Conservation (phyloP, 345 rosid species). For the Laguncularia racemosa region DNA sequence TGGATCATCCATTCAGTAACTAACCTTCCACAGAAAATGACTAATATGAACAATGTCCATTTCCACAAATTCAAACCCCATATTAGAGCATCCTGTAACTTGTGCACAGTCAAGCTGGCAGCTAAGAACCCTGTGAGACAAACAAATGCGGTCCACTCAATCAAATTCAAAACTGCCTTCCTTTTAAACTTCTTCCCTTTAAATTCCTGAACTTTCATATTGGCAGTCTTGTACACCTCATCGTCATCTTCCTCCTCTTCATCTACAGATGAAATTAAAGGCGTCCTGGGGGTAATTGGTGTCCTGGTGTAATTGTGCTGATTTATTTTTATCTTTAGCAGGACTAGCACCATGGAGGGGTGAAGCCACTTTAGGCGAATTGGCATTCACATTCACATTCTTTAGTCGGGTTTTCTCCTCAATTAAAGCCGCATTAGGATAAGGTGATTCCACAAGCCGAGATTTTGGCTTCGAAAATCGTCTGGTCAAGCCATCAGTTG, state of each 20-base stretch:
- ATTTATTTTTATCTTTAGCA: constrained; percentile 21
- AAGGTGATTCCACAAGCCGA: constrained; percentile 37
- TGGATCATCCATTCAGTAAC: constrained; percentile 44
- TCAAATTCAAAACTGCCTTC: constrained; percentile 14
- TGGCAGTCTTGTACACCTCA: constrained; percentile 25
- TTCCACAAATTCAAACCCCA: constrained; percentile 59
- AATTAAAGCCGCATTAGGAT: constrained; percentile 13
- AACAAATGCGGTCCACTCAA: constrained; percentile 29
- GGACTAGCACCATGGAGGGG: constrained; percentile 9
- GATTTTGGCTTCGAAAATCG: constrained; percentile 54
- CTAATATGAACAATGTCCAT: constrained; percentile 52
- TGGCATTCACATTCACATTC: constrained; percentile 20
- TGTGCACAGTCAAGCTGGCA: constrained; percentile 31
- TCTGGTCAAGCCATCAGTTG: constrained; percentile 12
- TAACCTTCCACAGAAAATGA: constrained; percentile 51
- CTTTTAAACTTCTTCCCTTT: constrained; percentile 14
- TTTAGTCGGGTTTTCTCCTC: constrained; percentile 18
- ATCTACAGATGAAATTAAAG: constrained; percentile 26
- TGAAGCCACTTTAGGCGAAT: constrained; percentile 27
- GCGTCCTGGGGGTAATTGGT: constrained; percentile 46
- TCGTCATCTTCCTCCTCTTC: constrained; percentile 24
- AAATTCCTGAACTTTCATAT: constrained; percentile 18
- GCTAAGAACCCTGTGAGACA: constrained; percentile 27
- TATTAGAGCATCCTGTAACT: constrained; percentile 14
- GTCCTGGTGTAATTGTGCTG: no score